These are phyloP conservation scores for Globisporangium paroecandrum DNA, from an alignment of 352 stramenopile species.

Conservation along the genomic window DNA sequence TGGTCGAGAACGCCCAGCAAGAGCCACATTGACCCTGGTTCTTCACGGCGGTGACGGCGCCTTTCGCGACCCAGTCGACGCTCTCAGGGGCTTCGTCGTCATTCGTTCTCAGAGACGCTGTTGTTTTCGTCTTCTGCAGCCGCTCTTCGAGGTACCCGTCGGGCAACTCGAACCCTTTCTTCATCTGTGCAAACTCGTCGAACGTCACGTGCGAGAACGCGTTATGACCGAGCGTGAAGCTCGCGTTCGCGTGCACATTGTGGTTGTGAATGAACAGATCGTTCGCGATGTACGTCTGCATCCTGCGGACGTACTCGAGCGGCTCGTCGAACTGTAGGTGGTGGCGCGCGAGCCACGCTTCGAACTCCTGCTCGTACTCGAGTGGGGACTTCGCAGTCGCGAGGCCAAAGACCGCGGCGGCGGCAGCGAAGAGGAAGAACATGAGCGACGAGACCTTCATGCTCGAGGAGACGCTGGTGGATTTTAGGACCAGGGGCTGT, in stretches of 20 bases:
- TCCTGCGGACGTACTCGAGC: slow-evolving; percentile 20
- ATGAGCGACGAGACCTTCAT: slow-evolving; percentile 18
- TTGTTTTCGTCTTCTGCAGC: neutral
- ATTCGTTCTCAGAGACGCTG: neutral
- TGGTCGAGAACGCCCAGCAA: slow-evolving; percentile 97
- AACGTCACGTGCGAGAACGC: slow-evolving; percentile 31
- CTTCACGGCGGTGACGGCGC: slow-evolving; percentile 67
- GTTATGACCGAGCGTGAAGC: slow-evolving; percentile 31
- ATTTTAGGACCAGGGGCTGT: neutral
- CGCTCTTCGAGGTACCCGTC: slow-evolving; percentile 19
- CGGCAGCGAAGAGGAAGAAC: slow-evolving; percentile 6
- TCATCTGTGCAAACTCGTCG: slow-evolving; percentile 24
- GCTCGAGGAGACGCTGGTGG: neutral
- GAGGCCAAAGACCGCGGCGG: neutral
- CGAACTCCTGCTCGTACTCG: slow-evolving; percentile 29
- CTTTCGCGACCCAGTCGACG: slow-evolving; percentile 37
- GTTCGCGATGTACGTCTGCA: slow-evolving; percentile 28
- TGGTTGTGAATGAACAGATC: slow-evolving; percentile 26
- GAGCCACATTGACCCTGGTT: slow-evolving; percentile 95
- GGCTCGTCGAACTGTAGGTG: slow-evolving; percentile 16
- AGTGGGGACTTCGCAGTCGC: neutral
- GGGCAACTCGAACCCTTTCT: slow-evolving; percentile 21
- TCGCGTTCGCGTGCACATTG: slow-evolving; percentile 15
- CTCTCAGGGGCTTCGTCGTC: slow-evolving; percentile 9
- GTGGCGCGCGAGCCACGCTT: slow-evolving; percentile 18